Evolutionary conservation across 2,329 filamentous ascomycete genomes (phyloP).

Genomic region (Rhynchosporium secalis): DNA sequence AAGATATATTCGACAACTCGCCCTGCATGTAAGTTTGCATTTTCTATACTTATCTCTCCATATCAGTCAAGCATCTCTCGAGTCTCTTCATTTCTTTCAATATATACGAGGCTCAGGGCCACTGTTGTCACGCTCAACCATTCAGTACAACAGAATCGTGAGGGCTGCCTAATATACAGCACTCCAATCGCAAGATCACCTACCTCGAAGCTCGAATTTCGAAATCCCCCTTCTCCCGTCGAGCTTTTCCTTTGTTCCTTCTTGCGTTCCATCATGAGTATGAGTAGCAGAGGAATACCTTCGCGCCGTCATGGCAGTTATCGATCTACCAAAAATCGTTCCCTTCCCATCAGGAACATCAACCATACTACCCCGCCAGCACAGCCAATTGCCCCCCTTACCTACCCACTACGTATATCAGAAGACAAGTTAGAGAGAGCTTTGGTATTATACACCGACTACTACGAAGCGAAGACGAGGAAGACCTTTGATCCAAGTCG

Average conservation of each 20-base stretch:
- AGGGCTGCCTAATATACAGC: slow-evolving; percentile 8
- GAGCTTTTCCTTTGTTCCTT: neutral
- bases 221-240: slow-evolving; percentile 7
- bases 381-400: too few species aligned
- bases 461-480: slow-evolving; percentile 22
- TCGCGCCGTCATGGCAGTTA: neutral
- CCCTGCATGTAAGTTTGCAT: neutral
- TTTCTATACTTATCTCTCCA: slow-evolving; percentile 2
- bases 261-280: slow-evolving; percentile 7
- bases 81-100: slow-evolving; percentile 1
- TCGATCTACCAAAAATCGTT: slow-evolving; percentile 13
- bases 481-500: slow-evolving; percentile 29
- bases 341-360: slow-evolving; percentile 23
- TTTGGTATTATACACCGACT: slow-evolving; percentile 29
- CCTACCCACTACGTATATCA: slow-evolving; percentile 32
- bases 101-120: neutral
- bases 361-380: neutral
- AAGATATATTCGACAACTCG: slow-evolving; percentile 8
- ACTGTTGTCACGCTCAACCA: slow-evolving; percentile 1
- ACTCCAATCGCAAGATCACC: slow-evolving; percentile 8
- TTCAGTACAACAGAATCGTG: neutral
- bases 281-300: neutral
- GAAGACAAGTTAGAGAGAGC: slow-evolving; percentile 30
- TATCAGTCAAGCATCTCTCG: neutral
- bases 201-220: neutral